A percentile compares a stretch with the other conserved stretches of the same genome.
These are phyloP conservation scores for Phytophthora europaea DNA, from an alignment of 352 stramenopile species.

Conservation along the genomic window DNA sequence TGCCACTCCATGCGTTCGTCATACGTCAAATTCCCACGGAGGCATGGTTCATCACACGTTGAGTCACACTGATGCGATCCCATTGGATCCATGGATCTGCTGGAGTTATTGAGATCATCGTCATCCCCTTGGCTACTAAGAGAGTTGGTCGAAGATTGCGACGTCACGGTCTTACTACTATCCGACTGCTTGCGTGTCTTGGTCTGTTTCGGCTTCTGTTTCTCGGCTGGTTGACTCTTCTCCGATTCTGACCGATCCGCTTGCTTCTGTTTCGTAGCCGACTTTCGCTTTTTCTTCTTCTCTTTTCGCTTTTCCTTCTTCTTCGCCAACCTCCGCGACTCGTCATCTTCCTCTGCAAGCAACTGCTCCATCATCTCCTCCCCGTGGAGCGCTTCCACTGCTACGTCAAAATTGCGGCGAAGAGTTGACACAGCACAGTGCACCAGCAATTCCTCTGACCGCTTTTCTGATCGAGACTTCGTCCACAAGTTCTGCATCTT, in stretches of 20 bases:
- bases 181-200: constrained; percentile 35
- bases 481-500: constrained; percentile 90
- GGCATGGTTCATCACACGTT: constrained; percentile 62
- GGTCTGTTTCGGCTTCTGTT: constrained; percentile 39
- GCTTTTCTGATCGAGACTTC: constrained; percentile 80
- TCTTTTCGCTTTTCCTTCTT: constrained; percentile 92
- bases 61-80: constrained; percentile 62
- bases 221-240: constrained; percentile 44
- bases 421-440: constrained; percentile 83
- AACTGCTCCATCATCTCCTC: constrained; percentile 91
- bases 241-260: constrained; percentile 51
- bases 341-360: constrained; percentile 86
- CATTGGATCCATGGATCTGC: constrained; percentile 44
- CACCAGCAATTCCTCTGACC: constrained; percentile 80
- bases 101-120: constrained; percentile 51
- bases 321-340: constrained; percentile 76
- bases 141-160: constrained; percentile 56
- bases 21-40: constrained; percentile 57
- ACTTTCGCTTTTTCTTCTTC: constrained; percentile 92
- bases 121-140: constrained; percentile 54
- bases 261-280: constrained; percentile 78
- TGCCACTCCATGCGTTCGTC: constrained; percentile 83
- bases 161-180: constrained; percentile 45
- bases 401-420: constrained; percentile 86
- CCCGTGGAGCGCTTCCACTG: constrained; percentile 84